These are phyloP conservation scores for Candida railenensis DNA, from an alignment of 805 yeast species.

Conservation along the genomic window DNA sequence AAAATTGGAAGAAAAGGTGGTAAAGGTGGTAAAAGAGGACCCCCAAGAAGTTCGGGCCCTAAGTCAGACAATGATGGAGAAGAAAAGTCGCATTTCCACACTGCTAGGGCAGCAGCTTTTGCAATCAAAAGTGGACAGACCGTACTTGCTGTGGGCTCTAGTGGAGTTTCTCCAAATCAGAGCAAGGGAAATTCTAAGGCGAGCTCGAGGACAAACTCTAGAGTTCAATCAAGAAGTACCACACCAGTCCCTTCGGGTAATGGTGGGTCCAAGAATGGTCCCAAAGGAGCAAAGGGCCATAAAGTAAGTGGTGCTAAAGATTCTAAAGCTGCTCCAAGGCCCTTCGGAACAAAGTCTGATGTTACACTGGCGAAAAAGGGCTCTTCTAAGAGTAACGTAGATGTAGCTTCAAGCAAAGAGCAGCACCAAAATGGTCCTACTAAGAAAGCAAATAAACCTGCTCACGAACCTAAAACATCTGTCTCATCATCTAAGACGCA, in stretches of 20 bases:
- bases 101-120: slow-evolving; percentile 26
- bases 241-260: not conserved
- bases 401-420: too few species aligned
- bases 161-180: slow-evolving; percentile 1
- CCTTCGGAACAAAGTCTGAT: too few species aligned
- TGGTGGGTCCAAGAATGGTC: not conserved
- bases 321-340: not conserved
- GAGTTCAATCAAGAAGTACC: not conserved
- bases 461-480: too few species aligned
- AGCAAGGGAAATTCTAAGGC: not conserved
- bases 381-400: too few species aligned
- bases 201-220: not conserved
- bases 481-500: too few species aligned
- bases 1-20: slow-evolving; percentile 28
- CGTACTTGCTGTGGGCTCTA: slow-evolving; percentile 34
- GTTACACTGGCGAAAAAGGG: too few species aligned
- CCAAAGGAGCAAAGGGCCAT: not conserved
- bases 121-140: slow-evolving; percentile 39
- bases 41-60: slow-evolving; percentile 4
- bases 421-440: not conserved
- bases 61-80: slow-evolving; percentile 5
- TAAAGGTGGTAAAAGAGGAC: slow-evolving; percentile 8
- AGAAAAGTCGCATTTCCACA: slow-evolving; percentile 28
- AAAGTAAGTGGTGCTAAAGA: not conserved
- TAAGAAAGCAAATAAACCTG: not conserved